Base-by-base conservation (phyloP, 163 green algal genomes). In the Chlamydomonas reinhardtii region DNA sequence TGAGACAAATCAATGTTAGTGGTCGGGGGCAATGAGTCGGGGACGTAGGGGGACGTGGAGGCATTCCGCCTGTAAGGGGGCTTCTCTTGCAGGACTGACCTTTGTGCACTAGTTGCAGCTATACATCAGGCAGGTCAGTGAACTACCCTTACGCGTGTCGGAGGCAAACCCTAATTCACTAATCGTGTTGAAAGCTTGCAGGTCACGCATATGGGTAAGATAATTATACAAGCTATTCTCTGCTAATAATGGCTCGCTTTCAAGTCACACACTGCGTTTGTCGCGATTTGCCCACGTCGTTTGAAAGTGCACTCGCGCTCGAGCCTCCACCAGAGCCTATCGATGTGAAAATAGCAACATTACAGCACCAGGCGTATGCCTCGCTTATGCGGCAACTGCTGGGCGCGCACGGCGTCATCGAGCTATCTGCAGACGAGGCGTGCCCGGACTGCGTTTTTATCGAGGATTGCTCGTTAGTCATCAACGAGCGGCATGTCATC, bases 361-460 rank as follows among this genome's bases (percentile, higher is more conserved):
- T 37, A 29, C 81, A 93, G 59, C 88, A 91, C 62, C 6, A 85
- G 2, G 34, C 62, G 0, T 93, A 93, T 65, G 80, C 61, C 0
- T 37, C 65, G 25, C 82, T 93, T 14, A 59, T 93, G 19, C 37
- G 32, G 25, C 19, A 11, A 0, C 68, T 91, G 20, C 66, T 87
- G 19, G 48, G 48, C 11, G 11, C 48, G 48, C 14, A 32, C 0
- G 52, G 71, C 0, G 76, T 92, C 5, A 27, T 89, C 0, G 76
- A 89, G 39, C 1, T 93, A 16, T 37, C 77, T 27, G 88, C 88
- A 0, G 90, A 93, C 34, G 78, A 93, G 25, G 43, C 19, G 15
- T 87, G 84, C 66, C 90, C 90, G 15, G 90, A 91, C 77, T 83
- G 82, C 62, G 37, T 74, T 24, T 88, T 90, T 70, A 78, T 89